Evolutionary conservation across 2,329 filamentous ascomycete species (phyloP).

Genomic region (Septoria petroselini): DNA sequence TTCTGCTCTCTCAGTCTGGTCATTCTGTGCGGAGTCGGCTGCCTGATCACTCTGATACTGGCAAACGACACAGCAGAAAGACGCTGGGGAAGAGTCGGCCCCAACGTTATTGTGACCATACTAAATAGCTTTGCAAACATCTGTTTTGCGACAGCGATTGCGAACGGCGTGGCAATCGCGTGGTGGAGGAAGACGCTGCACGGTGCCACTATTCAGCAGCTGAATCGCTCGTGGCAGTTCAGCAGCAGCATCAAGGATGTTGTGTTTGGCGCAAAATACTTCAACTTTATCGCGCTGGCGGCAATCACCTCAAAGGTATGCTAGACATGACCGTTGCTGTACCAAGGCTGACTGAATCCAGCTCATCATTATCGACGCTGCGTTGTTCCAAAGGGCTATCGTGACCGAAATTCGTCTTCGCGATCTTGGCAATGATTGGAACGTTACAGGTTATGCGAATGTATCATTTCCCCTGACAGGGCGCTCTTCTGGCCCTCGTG

Average conservation of each 20-base stretch:
- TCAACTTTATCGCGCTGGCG: constrained; percentile 31
- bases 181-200: constrained; percentile 29
- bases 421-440: neutral
- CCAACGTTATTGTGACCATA: constrained; percentile 21
- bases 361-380: neutral
- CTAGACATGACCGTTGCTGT: neutral
- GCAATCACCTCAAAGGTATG: constrained; percentile 26
- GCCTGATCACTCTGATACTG: neutral
- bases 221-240: constrained; percentile 29
- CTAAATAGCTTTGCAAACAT: constrained; percentile 26
- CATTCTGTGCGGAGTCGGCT: neutral
- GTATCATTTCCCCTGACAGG: neutral
- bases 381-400: constrained; percentile 4
- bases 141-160: constrained; percentile 22
- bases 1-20: constrained; percentile 1
- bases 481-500: neutral
- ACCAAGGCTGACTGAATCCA: too few relatives aligned
- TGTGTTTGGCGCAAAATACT: constrained; percentile 23
- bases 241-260: constrained; percentile 25
- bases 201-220: constrained; percentile 26
- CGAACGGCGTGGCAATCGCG: constrained; percentile 29
- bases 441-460: constrained; percentile 7
- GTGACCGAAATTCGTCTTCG: constrained; percentile 2
- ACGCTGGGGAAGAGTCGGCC: constrained; percentile 3
- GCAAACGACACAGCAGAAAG: neutral